Conservation (phyloP, 176 grass and related monocot genomes). For the Paspalum vaginatum region DNA sequence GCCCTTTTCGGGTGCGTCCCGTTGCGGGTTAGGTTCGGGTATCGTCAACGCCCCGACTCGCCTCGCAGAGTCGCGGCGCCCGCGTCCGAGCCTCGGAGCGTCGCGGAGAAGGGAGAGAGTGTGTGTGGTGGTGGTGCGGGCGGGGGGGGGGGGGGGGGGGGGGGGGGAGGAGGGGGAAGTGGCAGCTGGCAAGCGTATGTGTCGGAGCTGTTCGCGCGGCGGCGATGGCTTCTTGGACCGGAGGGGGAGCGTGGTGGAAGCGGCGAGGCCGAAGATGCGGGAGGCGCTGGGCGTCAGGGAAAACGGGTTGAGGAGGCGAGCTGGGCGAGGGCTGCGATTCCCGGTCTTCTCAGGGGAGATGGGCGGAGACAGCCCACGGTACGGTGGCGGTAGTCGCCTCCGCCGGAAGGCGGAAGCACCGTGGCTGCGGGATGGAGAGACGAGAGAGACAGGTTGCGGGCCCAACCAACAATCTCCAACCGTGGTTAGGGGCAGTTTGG, state of each 20-base stretch:
- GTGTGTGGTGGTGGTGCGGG: too few relatives aligned
- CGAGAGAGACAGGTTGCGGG: too few relatives aligned
- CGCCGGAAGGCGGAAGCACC: too few relatives aligned
- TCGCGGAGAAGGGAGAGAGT: too few relatives aligned
- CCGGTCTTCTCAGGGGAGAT: background rate
- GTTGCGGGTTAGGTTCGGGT: slow-evolving; percentile 27
- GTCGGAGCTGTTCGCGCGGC: background rate
- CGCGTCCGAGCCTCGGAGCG: too few relatives aligned
- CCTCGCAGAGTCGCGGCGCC: background rate
- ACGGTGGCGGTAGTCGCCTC: background rate
- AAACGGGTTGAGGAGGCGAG: background rate
- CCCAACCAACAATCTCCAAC: too few relatives aligned
- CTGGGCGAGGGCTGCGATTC: background rate
- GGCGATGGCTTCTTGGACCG: background rate
- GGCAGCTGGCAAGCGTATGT: background rate
- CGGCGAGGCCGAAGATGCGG: background rate
- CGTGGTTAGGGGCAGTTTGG: too few relatives aligned
- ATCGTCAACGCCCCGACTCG: slow-evolving; percentile 15
- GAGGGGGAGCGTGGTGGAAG: background rate
- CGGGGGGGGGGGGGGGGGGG: too few relatives aligned
- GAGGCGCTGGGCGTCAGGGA: background rate
- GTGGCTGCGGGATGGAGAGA: too few relatives aligned
- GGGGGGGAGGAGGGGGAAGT: too few relatives aligned
- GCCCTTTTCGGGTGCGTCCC: slow-evolving; percentile 9
- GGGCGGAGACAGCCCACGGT: background rate